These are phyloP conservation scores for Panaeolus papilionaceus DNA, from an alignment of 768 basidiomycete genomes.

Conservation along the genomic window DNA sequence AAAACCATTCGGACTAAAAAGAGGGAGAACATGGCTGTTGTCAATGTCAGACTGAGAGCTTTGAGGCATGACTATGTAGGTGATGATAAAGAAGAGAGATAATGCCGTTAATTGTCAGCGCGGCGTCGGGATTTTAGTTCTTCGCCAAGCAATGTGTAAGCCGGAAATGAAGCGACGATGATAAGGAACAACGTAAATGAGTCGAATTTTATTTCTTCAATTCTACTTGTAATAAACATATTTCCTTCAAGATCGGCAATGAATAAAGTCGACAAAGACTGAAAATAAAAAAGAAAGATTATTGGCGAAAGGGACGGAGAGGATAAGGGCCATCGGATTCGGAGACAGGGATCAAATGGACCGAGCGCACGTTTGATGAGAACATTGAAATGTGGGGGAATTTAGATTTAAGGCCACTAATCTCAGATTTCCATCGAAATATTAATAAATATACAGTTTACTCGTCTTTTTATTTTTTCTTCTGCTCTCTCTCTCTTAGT, in stretches of 20 bases:
- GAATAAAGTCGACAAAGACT: not conserved
- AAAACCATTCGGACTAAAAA: conserved; percentile 50
- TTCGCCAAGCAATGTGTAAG: conserved; percentile 19
- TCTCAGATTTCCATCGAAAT: not conserved
- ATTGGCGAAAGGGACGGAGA: conserved; percentile 3
- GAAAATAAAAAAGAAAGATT: not conserved
- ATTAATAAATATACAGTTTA: not conserved
- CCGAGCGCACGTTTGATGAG: conserved; percentile 35
- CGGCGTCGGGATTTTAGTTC: conserved; percentile 14
- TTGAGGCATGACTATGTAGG: not conserved
- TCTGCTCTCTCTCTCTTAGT: not conserved
- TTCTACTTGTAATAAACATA: no score
- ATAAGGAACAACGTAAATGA: not conserved
- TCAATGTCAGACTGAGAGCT: not conserved
- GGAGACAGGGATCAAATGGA: conserved; percentile 12
- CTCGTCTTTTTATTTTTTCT: not conserved
- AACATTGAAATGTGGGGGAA: conserved; percentile 31
- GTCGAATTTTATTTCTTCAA: no score
- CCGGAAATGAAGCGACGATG: conserved; percentile 1
- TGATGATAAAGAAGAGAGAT: not conserved
- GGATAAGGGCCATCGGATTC: not conserved
- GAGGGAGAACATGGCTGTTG: conserved; percentile 36
- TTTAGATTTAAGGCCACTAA: conserved; percentile 27
- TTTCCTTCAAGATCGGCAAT: no score
- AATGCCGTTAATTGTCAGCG: not conserved